Evolutionary conservation across 1,139 yeast species (phyloP), one percentile per base, ranked within the genome.

Genomic region (Saccharomycopsis hybrid): DNA sequence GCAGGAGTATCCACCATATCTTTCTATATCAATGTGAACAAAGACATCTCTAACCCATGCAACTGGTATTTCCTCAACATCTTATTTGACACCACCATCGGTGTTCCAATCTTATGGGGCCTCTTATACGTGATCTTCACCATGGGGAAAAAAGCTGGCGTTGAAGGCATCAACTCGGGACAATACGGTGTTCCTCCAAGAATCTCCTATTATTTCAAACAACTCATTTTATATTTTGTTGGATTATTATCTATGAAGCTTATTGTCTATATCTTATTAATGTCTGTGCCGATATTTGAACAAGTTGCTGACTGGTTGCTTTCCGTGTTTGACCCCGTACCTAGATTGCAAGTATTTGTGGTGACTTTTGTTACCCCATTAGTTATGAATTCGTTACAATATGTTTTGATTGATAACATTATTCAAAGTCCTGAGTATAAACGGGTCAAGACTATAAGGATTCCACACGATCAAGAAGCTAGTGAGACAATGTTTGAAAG

Each of bases 61-160:
- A 88, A 85, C 58, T 90, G 97, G 95, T 92, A 92, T 67, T 90
- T 92, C 60, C 71, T 92, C 50, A 92, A 86, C 60, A 78, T 90
- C 41, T 74, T 90, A 25, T 77, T 90, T 62, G 98, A 92, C 64
- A 90, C 97, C 43, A 92, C 98, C 0, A 74, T 90, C n/a, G 98
- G 98, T 0, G 95, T 89, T 1, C 94, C 94, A 28, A 75, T 90
- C 2, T 71, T 92, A 41, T 89, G 85, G 80, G 64, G 63, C 24
- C 65, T 70, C 42, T 67, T 83, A 13, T 66, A 69, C 47, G 52
- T 68, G 24, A 65, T 77, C 1, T 79, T 76, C 58, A 60, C 67
- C 39, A 61, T 77, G 8, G 83, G 85, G 13, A 72, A 73, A 55
- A 65, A 62, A 41, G 62, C 69, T 1, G 68, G 77, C 3, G 72